Evolutionary conservation across 2,329 filamentous ascomycete species (phyloP), one percentile per base, ranked within the genome.

Genomic region (Fusarium bactridioides): DNA sequence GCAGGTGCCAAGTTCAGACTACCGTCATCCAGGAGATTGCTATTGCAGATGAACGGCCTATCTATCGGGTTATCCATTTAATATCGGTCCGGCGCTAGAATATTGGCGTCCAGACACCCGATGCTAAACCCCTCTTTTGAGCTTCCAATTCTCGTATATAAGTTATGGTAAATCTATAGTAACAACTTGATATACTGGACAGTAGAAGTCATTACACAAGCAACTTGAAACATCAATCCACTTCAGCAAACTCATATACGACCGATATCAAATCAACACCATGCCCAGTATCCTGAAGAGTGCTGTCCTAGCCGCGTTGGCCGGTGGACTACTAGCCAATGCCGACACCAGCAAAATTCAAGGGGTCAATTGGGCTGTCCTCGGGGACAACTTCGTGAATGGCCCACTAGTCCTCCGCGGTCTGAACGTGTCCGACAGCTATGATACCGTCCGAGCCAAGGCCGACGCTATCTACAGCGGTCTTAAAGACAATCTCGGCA

Each of bases 181-280:
- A 45, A 19, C 5, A 7, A 15, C 12, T 21, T 7, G 12, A 45
- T 27, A 15, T 19, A 21, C 25, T 4, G 5, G 8, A 27, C 18
- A 27, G 4, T 6, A 45, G 25, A 21, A 15, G 0, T 5, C 18
- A 47, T 1, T 15, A 3, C 44, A 47, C 8, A 27, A 47, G 19
- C 18, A 10, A 27, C 18, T 21, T 3, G 25, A 10, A 27, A 21
- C 25, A 15, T 15, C 12, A 21, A 0, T 15, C 9, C 12, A 21
- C 12, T 13, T 3, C 18, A 27, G 12, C 0, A 10, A 21, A 9
- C 10, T 15, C 18, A 15, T 10, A 47, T 27, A 21, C 25, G 2
- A 6, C 44, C 18, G 19, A 27, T 4, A 47, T 21, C 3, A 27
- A 21, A 27, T 21, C 19, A 15, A 27, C 5, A 45, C 19, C 44